Base-by-base conservation (phyloP, 2,329 filamentous ascomycete species). In the Trichoderma sp. region DNA sequence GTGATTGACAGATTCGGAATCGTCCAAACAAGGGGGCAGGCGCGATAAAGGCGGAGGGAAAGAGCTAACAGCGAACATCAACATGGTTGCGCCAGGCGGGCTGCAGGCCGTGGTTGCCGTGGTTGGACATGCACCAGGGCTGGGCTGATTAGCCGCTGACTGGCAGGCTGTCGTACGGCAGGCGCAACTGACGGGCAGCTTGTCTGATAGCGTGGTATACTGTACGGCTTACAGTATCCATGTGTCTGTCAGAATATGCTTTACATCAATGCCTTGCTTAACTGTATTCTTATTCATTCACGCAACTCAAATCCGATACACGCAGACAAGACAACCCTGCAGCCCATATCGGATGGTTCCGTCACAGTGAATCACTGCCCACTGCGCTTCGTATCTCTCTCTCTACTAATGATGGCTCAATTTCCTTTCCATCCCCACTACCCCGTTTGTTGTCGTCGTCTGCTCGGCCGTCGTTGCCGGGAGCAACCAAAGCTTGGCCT, bases 21-120 rank as follows among this genome's bases (percentile, higher is more conserved):
- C 57, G 63, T 59, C 55, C 57, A 67, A 40, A 67, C 40, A 59
- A 40, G 63, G 63, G 43, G 63, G 63, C 55, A 67, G 40, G 63
- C 58, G 63, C 63, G 40, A 59, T 52, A 37, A 16, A 65, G 62
- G 64, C 64, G 53, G 55, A 67, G 63, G 63, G 64, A 67, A 67
- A 67, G 64, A 59, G 64, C 55, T 67, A 58, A 47, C 52, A 65
- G 57, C 5, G 19, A 5, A 31, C 27, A 27, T 27, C 27, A 31
- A n/a, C 40, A 24, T 49, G 47, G 63, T 35, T n/a, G 53, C 63
- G 37, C 47, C 47, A 49, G 31, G 63, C 52, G 16, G 19, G 13
- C 31, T 57, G 61, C 61, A 27, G 33, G 55, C 63, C 53, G 64
- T 29, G 58, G 35, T 52, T 67, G 47, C 64, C 64, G 64, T 57